A percentile compares a stretch with the other conserved stretches of the same genome.
phyloP scores from a whole-genome alignment of 768 basidiomycete species.

The Hygrophoropsis aurantiaca region DNA sequence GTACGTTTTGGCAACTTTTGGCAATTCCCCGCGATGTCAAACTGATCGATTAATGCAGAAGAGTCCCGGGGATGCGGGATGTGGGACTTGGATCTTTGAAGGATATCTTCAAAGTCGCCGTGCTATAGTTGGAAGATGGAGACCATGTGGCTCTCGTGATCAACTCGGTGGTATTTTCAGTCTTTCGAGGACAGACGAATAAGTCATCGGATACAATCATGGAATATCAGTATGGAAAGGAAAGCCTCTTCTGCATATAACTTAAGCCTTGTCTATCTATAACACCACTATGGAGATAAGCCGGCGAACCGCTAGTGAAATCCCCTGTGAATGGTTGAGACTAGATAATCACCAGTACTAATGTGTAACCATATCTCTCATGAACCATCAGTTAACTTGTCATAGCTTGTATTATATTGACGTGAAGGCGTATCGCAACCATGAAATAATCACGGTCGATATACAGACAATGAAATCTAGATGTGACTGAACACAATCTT shows the following conservation, averaged over 20 bases:
- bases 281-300: slow-evolving; percentile 1
- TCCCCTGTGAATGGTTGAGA: no score
- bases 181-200: slow-evolving; percentile 41
- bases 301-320: background rate
- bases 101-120: slow-evolving; percentile 49
- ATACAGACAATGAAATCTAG: no score
- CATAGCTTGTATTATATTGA: no score
- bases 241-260: background rate
- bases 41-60: slow-evolving; percentile 34
- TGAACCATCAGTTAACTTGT: no score
- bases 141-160: slow-evolving; percentile 34
- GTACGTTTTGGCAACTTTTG: slow-evolving; percentile 35
- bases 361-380: no score
- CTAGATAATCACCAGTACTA: no score
- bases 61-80: slow-evolving; percentile 32
- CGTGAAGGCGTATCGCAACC: no score
- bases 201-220: slow-evolving; percentile 7
- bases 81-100: slow-evolving; percentile 57
- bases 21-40: slow-evolving; percentile 4
- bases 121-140: slow-evolving; percentile 57
- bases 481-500: no score
- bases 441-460: no score
- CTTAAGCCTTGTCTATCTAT: no score
- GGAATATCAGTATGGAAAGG: no score
- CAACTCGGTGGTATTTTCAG: slow-evolving; percentile 56